A percentile compares a stretch with the other conserved stretches of the same genome.
These are phyloP conservation scores for Hypomontagnella submonticulosa DNA, from an alignment of 495 filamentous ascomycete species.

Conservation along the genomic window DNA sequence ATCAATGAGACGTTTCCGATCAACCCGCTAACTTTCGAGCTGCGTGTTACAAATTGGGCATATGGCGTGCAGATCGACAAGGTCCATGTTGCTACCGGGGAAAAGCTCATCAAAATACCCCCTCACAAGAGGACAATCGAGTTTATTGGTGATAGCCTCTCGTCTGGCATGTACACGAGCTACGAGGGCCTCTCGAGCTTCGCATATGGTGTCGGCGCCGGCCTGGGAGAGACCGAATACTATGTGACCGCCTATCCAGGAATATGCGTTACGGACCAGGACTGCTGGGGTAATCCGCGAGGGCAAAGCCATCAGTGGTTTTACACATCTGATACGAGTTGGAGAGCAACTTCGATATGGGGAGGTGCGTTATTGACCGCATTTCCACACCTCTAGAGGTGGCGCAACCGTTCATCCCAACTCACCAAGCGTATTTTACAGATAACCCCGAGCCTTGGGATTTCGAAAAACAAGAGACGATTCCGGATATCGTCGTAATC, in stretches of 20 bases:
- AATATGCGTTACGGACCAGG: constrained; percentile 67
- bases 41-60: constrained; percentile 74
- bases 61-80: constrained; percentile 69
- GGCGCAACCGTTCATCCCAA: background rate
- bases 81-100: constrained; percentile 63
- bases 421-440: constrained; percentile 21
- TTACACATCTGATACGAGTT: constrained; percentile 69
- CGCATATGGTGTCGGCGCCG: constrained; percentile 67
- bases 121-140: constrained; percentile 67
- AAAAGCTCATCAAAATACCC: constrained; percentile 63
- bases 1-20: constrained; percentile 54
- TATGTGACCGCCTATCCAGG: constrained; percentile 71
- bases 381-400: background rate
- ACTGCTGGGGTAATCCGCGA: constrained; percentile 67
- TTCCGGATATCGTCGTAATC: constrained; percentile 73
- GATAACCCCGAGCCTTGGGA: constrained; percentile 69
- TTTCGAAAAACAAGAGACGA: constrained; percentile 64
- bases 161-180: constrained; percentile 69
- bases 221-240: constrained; percentile 72
- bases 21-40: constrained; percentile 61
- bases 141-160: constrained; percentile 71
- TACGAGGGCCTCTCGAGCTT: constrained; percentile 72
- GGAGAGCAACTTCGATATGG: constrained; percentile 61
- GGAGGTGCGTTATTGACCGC: constrained; percentile 52
- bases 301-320: constrained; percentile 74